phyloP scores from a whole-genome alignment of 208 protist genomes.

The Trypanosoma caninum region DNA sequence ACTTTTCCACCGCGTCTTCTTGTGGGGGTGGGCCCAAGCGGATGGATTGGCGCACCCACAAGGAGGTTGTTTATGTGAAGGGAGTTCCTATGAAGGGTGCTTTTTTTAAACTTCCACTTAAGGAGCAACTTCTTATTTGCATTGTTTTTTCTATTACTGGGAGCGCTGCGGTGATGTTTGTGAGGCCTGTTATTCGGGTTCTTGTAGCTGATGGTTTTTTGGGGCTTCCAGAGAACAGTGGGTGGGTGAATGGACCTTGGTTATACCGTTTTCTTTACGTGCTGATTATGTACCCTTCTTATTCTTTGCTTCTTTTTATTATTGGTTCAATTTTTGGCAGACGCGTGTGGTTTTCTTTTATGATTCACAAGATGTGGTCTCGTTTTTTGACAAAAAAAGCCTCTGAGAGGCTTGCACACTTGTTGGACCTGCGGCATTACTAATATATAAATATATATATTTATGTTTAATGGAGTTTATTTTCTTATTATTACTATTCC shows the following conservation, averaged over 20 bases:
- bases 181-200: constrained; percentile 70
- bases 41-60: constrained; percentile 77
- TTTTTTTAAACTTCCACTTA: constrained; percentile 69
- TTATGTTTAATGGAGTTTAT: not conserved
- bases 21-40: constrained; percentile 40
- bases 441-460: constrained; percentile 16
- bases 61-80: constrained; percentile 78
- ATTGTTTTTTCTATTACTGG: constrained; percentile 80
- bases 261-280: constrained; percentile 78
- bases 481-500: too few relatives aligned
- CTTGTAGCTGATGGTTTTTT: constrained; percentile 74
- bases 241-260: constrained; percentile 80
- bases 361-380: constrained; percentile 90
- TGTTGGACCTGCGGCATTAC: constrained; percentile 82
- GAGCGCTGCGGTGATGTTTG: constrained; percentile 55
- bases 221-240: constrained; percentile 62
- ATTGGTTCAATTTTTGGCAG: constrained; percentile 72
- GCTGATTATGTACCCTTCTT: constrained; percentile 78
- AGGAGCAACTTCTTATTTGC: constrained; percentile 80
- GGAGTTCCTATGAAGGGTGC: constrained; percentile 72
- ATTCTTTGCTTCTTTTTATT: constrained; percentile 75
- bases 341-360: constrained; percentile 87
- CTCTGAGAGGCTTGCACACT: constrained; percentile 39
- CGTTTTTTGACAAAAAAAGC: constrained; percentile 65
- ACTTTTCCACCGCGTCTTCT: constrained; percentile 13